phyloP scores from a whole-genome alignment of 2,329 filamentous ascomycete species.

The Cladosporium sp. region DNA sequence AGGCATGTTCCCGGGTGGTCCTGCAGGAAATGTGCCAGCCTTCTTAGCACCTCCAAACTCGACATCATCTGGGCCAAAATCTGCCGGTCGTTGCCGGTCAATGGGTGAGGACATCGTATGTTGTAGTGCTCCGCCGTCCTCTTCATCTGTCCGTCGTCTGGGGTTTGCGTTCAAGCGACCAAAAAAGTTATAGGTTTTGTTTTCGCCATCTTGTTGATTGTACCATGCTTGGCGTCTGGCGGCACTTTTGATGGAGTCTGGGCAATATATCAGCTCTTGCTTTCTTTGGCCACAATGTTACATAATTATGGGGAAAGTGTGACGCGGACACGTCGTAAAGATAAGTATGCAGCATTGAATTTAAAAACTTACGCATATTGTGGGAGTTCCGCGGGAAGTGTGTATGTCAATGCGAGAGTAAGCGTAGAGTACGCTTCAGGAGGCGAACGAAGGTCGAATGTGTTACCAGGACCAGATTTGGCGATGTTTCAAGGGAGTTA shows the following conservation, averaged over 20 bases:
- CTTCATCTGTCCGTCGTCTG: constrained; percentile 18
- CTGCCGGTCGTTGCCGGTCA: constrained; percentile 11
- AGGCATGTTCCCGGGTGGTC: not conserved
- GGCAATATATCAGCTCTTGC: not conserved
- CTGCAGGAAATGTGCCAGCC: constrained; percentile 20
- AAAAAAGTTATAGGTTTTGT: constrained; percentile 26
- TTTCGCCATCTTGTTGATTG: constrained; percentile 17
- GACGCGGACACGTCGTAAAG: not conserved
- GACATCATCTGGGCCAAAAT: not conserved
- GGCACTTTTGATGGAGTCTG: constrained; percentile 27
- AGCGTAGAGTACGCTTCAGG: not conserved
- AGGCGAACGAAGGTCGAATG: not conserved
- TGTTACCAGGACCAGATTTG: too few species aligned
- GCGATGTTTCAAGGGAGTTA: too few species aligned
- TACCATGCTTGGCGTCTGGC: constrained; percentile 29
- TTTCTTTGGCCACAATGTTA: not conserved
- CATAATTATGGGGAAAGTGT: not conserved
- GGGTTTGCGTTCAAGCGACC: constrained; percentile 18
- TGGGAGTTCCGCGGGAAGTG: not conserved
- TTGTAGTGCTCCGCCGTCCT: constrained; percentile 17
- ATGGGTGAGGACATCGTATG: constrained; percentile 18
- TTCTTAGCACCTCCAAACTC: constrained; percentile 16
- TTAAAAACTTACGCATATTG: not conserved
- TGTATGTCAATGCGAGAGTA: not conserved
- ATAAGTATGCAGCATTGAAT: not conserved